Conservation (phyloP, 805 yeast genomes). For the Sugiyamaella mastotermitis region DNA sequence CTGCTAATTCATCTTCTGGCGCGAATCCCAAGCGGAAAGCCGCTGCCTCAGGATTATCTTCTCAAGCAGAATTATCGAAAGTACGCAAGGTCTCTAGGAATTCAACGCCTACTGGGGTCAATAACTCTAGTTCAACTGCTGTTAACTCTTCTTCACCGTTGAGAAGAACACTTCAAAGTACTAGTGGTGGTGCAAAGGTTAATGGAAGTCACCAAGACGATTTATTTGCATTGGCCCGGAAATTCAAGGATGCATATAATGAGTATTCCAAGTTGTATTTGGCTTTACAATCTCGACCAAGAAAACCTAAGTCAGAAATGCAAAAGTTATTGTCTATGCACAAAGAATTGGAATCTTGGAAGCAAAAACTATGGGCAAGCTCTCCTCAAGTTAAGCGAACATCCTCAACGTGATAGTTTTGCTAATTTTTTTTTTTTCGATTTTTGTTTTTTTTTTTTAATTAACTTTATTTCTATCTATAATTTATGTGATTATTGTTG, state of each 20-base stretch:
- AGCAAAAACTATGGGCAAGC: constrained; percentile 47
- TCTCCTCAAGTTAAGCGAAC: neutral
- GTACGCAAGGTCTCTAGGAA: constrained; percentile 6
- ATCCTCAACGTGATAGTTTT: no score
- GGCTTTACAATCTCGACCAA: constrained; percentile 19
- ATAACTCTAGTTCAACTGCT: constrained; percentile 1
- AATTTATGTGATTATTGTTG: no score
- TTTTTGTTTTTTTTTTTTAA: constrained; percentile 3
- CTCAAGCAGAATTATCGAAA: constrained; percentile 2
- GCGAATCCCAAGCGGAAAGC: constrained; percentile 9
- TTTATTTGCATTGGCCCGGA: constrained; percentile 39
- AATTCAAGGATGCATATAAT: constrained; percentile 42
- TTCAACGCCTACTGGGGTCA: constrained; percentile 6
- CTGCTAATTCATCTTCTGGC: constrained; percentile 5
- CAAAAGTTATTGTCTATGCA: constrained; percentile 46
- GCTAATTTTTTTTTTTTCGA: neutral
- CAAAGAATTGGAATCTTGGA: constrained; percentile 48
- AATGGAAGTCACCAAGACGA: constrained; percentile 25
- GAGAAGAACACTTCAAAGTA: constrained; percentile 6
- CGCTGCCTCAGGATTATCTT: constrained; percentile 8
- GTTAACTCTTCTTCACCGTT: neutral
- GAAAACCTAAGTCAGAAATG: constrained; percentile 23
- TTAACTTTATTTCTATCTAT: constrained; percentile 7
- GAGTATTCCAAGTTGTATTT: constrained; percentile 46
- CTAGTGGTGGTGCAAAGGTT: constrained; percentile 1